Percentiles rank a stretch among this genome's conserved stretches.
Evolutionary conservation across 1,139 yeast species (phyloP).

Genomic region (Ogataea hybrid): DNA sequence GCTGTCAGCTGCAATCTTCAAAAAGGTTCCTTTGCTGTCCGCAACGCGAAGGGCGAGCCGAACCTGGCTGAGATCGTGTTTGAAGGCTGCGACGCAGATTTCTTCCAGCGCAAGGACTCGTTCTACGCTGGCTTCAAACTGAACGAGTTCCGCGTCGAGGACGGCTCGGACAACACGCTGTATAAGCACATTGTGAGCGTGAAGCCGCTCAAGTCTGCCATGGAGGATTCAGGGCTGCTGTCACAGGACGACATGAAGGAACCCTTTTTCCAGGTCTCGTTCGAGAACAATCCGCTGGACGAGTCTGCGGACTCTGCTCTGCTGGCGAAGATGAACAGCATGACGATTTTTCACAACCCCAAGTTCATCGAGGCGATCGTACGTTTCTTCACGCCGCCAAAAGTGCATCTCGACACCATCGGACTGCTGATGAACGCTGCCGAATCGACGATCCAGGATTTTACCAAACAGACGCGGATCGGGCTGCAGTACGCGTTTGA

Average conservation of each 20-base stretch:
- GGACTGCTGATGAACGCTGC: conserved; percentile 95
- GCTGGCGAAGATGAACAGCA: conserved; percentile 73
- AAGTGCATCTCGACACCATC: conserved; percentile 80
- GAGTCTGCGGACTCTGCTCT: conserved; percentile 78
- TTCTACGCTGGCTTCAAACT: conserved; percentile 68
- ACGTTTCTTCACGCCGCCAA: conserved; percentile 82
- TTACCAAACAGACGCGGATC: conserved; percentile 84
- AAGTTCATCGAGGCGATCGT: conserved; percentile 73
- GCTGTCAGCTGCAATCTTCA: conserved; percentile 67
- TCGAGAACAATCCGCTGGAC: conserved; percentile 85
- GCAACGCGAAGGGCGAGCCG: conserved; percentile 36
- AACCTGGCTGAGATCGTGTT: conserved; percentile 76
- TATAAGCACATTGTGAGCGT: conserved; percentile 90
- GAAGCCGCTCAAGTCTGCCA: conserved; percentile 48
- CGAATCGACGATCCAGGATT: conserved; percentile 89
- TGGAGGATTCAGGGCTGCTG: conserved; percentile 18
- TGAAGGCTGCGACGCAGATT: conserved; percentile 76
- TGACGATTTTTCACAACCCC: conserved; percentile 87
- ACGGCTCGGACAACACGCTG: conserved; percentile 70
- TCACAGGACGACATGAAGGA: conserved; percentile 26
- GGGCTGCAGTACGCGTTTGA: conserved; percentile 93
- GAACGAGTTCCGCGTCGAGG: conserved; percentile 81
- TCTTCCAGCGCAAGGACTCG: conserved; percentile 79
- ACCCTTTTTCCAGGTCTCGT: conserved; percentile 80
- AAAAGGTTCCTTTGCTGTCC: conserved; percentile 74